Base-by-base conservation (phyloP, 2,329 filamentous ascomycete genomes). In the Fusarium robinianum region DNA sequence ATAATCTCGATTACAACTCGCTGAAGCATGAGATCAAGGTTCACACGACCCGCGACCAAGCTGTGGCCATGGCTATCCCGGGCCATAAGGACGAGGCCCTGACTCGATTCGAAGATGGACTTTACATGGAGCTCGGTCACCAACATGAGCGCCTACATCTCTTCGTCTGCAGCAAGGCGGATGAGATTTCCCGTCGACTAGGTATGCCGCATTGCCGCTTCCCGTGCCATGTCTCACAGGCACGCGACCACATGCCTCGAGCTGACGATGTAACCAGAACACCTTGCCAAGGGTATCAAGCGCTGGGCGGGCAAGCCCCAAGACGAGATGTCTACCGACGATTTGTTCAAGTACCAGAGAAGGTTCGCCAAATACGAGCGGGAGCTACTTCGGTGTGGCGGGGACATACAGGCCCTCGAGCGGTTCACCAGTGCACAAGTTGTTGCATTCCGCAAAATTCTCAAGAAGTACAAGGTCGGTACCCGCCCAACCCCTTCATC, bases 1-100 rank as follows among this genome's bases (percentile, higher is more conserved):
- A 91, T 66, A 94, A 95, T 68, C 83, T 95, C 68, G 89, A 94
- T 67, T 95, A 95, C 75, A 89, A 92, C 66, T 87, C 87, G 34
- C 79, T 95, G 53, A 95, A 95, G 69, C 79, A 88, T 66, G 78
- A 88, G 61, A 92, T 95, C 74, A 94, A 92, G 67, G 79, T 79
- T 48, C 81, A 90, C 63, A 95, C 89, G 2, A 85, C 84, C 9
- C 80, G 78, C 30, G 81, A 85, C 66, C 81, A 87, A 59, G 85
- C 83, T 34, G 75, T 74, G 18, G 85, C 86, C 31, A 81, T 90
- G 42, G 77, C 84, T 14, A 91, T 94, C 41, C 88, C 88, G 2
- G 87, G 87, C 11, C 81, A 86, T 41, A 75, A 75, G 55, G 82
- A 85, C 63, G 67, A 73, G 7, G 68, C 74, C 2, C 73, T 86